phyloP scores from a whole-genome alignment of 2,329 filamentous ascomycete genomes.

The Chaetomium sp. region DNA sequence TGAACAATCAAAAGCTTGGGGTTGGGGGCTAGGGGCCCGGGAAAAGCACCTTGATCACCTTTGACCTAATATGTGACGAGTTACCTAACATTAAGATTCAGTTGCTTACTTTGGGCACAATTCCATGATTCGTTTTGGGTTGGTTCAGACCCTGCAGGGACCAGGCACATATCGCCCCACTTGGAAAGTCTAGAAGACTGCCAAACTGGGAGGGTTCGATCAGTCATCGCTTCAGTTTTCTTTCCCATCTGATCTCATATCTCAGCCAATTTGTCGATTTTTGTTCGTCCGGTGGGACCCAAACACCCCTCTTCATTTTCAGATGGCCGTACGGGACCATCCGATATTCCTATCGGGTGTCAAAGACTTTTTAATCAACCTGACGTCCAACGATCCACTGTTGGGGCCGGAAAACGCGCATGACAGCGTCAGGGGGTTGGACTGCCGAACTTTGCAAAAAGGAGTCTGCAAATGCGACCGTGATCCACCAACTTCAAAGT shows the following conservation, averaged over 20 bases:
- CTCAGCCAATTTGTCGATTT: not conserved
- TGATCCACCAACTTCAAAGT: slow-evolving; percentile 4
- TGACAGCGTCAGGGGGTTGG: not conserved
- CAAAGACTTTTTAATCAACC: not conserved
- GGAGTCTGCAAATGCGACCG: not conserved
- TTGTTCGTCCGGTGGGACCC: not conserved
- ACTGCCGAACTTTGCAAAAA: not conserved
- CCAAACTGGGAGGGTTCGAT: slow-evolving; percentile 3
- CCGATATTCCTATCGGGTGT: not conserved
- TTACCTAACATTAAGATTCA: too few species aligned
- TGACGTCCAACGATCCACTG: not conserved
- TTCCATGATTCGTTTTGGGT: not conserved
- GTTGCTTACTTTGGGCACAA: not conserved
- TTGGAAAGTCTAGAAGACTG: slow-evolving; percentile 12
- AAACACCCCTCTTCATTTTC: not conserved
- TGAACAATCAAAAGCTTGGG: not conserved
- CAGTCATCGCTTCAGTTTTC: not conserved
- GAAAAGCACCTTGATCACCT: not conserved
- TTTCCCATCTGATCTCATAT: not conserved
- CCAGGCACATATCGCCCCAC: slow-evolving; percentile 3
- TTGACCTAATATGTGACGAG: too few species aligned
- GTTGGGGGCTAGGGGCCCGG: not conserved
- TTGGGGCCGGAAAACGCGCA: not conserved
- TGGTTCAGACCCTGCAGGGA: not conserved
- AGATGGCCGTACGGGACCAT: not conserved